A percentile compares a stretch with the other conserved stretches of the same genome.
phyloP scores from a whole-genome alignment of 1,284 basidiomycete genomes.

The Malassezia cuniculi region DNA sequence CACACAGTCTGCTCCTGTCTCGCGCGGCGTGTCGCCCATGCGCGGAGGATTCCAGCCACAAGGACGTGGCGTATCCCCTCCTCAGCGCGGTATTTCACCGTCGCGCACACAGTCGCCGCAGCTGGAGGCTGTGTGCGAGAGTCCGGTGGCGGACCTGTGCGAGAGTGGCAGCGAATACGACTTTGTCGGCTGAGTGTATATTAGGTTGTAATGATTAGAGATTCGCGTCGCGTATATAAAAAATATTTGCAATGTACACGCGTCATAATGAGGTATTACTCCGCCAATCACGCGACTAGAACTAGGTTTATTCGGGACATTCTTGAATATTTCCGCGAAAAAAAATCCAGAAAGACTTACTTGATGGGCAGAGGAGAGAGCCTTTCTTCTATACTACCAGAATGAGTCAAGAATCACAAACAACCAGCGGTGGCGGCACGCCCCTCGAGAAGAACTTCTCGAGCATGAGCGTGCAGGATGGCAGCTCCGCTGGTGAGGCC shows the following conservation, averaged over 20 bases:
- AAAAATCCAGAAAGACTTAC: neutral
- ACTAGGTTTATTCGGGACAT: no score
- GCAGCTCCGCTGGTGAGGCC: neutral
- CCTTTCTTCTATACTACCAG: slow-evolving; percentile 9
- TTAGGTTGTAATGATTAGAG: neutral
- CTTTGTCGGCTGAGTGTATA: slow-evolving; percentile 12
- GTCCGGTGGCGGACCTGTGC: slow-evolving; percentile 33
- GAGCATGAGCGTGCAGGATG: slow-evolving; percentile 12
- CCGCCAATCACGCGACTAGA: no score
- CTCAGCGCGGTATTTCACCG: no score
- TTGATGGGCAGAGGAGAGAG: slow-evolving; percentile 1
- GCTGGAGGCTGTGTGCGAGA: no score
- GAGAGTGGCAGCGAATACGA: slow-evolving; percentile 43
- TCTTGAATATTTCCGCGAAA: slow-evolving; percentile 2
- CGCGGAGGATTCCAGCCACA: neutral
- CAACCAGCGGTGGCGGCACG: slow-evolving; percentile 49
- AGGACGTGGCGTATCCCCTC: neutral
- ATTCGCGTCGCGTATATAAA: neutral
- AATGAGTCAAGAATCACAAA: slow-evolving; percentile 34
- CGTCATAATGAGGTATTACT: slow-evolving; percentile 1
- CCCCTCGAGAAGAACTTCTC: slow-evolving; percentile 54
- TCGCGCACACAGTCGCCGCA: no score
- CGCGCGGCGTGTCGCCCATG: slow-evolving; percentile 25
- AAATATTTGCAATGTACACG: neutral
- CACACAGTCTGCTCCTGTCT: no score